Conservation (phyloP, 1,139 yeast species). For the Saccharomycopsis crataegensis region DNA sequence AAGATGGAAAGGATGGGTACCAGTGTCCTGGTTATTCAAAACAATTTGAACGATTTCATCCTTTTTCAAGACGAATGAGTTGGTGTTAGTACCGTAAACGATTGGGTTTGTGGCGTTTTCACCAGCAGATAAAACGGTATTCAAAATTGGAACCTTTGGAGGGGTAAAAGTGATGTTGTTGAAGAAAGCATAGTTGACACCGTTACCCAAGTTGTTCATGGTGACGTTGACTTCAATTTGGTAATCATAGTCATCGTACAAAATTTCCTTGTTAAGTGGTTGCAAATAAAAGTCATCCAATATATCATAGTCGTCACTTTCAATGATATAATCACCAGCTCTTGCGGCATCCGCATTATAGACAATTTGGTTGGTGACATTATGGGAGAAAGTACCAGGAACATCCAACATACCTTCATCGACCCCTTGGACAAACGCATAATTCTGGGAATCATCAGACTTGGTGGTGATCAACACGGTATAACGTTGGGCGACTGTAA, state of each 20-base stretch:
- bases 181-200: conserved; percentile 70
- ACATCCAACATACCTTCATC: conserved; percentile 64
- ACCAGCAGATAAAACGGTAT: conserved; percentile 47
- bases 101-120: conserved; percentile 38
- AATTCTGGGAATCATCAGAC: conserved; percentile 38
- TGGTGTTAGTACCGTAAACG: conserved; percentile 64
- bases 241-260: conserved; percentile 53
- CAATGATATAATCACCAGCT: conserved; percentile 24
- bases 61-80: conserved; percentile 51
- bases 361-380: conserved; percentile 46
- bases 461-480: conserved; percentile 50
- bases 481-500: conserved; percentile 68
- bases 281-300: conserved; percentile 52
- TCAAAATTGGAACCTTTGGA: conserved; percentile 62
- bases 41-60: conserved; percentile 63
- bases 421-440: conserved; percentile 53
- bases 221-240: conserved; percentile 49
- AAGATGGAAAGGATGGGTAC: conserved; percentile 76
- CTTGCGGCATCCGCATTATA: conserved; percentile 36
- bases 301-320: conserved; percentile 23
- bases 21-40: conserved; percentile 63
- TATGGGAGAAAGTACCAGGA: conserved; percentile 43
- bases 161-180: conserved; percentile 54
- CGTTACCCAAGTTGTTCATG: conserved; percentile 67
- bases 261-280: conserved; percentile 37